phyloP scores from a whole-genome alignment of 805 yeast genomes.

The Wickerhamomyces queroliae region DNA sequence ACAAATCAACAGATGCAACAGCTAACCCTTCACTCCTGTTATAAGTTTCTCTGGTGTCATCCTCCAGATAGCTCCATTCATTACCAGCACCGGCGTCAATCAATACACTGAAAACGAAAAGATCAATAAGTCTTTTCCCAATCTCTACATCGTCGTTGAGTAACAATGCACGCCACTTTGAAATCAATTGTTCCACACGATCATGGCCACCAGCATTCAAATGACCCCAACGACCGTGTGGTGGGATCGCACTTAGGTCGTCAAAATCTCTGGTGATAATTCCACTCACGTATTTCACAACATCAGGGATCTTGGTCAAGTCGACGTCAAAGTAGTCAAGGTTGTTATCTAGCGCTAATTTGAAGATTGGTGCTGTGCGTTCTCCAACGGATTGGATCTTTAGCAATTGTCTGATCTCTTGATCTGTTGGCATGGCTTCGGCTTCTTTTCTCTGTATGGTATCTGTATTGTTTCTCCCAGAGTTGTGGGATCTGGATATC shows the following conservation, averaged over 20 bases:
- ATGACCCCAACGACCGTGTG: conserved; percentile 68
- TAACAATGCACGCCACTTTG: conserved; percentile 27
- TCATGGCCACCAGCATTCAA: conserved; percentile 43
- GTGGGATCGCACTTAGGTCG: conserved; percentile 43
- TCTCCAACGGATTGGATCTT: conserved; percentile 54
- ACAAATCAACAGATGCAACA: conserved; percentile 52
- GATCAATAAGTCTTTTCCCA: conserved; percentile 48
- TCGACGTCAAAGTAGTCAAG: conserved; percentile 42
- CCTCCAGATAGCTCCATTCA: conserved; percentile 44
- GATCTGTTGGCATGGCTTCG: conserved; percentile 5
- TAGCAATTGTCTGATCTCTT: conserved; percentile 28
- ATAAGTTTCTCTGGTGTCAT: conserved; percentile 23
- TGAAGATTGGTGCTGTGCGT: conserved; percentile 38
- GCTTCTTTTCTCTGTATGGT: too few relatives aligned
- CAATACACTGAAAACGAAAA: conserved; percentile 54
- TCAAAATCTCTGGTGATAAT: conserved; percentile 38
- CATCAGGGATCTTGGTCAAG: conserved; percentile 31
- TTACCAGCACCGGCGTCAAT: conserved; percentile 70
- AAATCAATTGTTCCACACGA: conserved; percentile 39
- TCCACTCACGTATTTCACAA: conserved; percentile 39
- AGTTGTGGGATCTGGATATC: background rate
- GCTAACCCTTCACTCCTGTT: conserved; percentile 61
- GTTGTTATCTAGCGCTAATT: conserved; percentile 30
- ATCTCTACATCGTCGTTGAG: conserved; percentile 37
- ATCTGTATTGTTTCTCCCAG: too few relatives aligned